Evolutionary conservation across 768 basidiomycete species (phyloP).

Genomic region (Thelephora ganbajun): DNA sequence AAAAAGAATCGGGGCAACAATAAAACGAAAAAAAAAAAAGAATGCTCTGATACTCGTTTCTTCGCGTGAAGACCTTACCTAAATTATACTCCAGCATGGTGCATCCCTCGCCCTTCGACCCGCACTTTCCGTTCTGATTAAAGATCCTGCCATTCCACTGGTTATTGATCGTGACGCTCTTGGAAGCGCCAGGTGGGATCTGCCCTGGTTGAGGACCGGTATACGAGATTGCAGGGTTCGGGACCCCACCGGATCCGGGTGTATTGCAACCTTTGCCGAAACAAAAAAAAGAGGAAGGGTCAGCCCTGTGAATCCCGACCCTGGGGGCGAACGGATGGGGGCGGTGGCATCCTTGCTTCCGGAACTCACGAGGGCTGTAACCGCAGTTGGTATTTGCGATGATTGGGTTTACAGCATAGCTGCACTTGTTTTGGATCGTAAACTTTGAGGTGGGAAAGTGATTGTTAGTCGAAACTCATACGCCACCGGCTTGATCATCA

Average conservation of each 20-base stretch:
- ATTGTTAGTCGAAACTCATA: no score
- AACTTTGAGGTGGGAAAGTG: slow-evolving; percentile 4
- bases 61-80: slow-evolving; percentile 12
- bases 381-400: slow-evolving; percentile 26
- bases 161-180: slow-evolving; percentile 16
- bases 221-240: slow-evolving; percentile 12
- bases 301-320: no score
- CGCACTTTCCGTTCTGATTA: slow-evolving; percentile 23
- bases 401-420: slow-evolving; percentile 17
- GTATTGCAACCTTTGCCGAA: slow-evolving; percentile 1
- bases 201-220: slow-evolving; percentile 21
- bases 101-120: slow-evolving; percentile 24
- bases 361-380: slow-evolving; percentile 20
- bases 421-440: slow-evolving; percentile 23
- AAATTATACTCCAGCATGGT: slow-evolving; percentile 27
- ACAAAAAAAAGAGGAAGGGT: not conserved
- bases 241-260: not conserved
- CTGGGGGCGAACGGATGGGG: no score
- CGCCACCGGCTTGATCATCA: no score
- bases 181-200: slow-evolving; percentile 15
- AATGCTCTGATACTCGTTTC: not conserved
- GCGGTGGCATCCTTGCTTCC: no score
- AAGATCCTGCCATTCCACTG: slow-evolving; percentile 31
- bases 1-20: not conserved
- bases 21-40: not conserved